These are phyloP conservation scores for Tricholoma sp. DNA, from an alignment of 768 basidiomycete species.

Conservation along the genomic window DNA sequence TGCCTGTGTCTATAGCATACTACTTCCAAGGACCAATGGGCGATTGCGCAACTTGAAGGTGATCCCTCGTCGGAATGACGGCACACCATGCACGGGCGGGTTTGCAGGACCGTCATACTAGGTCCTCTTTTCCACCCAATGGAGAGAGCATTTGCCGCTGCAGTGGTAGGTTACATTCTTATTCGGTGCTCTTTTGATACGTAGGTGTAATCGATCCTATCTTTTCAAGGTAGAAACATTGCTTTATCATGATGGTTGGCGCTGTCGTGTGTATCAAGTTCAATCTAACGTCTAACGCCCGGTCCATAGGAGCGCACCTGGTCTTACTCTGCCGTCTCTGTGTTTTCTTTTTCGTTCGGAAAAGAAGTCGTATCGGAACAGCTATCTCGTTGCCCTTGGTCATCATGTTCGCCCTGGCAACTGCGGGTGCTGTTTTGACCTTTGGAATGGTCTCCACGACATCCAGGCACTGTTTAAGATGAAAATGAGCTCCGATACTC, in stretches of 20 bases:
- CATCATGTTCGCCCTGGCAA: constrained; percentile 9
- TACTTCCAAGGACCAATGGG: not conserved
- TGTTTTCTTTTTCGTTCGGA: constrained; percentile 1
- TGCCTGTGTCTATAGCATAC: no score
- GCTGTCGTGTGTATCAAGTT: not conserved
- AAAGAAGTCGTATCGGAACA: not conserved
- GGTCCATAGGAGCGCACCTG: not conserved
- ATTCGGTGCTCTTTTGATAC: not conserved
- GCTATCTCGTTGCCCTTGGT: constrained; percentile 1
- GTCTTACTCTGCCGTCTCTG: constrained; percentile 12
- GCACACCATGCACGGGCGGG: not conserved
- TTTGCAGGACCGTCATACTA: not conserved
- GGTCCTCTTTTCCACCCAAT: not conserved
- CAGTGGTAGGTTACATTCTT: not conserved
- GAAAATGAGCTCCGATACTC: not conserved
- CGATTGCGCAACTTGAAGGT: not conserved
- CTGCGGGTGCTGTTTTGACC: constrained; percentile 6
- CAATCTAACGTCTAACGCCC: not conserved
- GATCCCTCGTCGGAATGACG: not conserved
- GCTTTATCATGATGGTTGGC: constrained; percentile 4
- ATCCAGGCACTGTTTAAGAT: not conserved
- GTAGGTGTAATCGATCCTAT: not conserved
- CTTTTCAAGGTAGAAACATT: constrained; percentile 1
- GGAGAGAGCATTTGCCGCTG: not conserved
- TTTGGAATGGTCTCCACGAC: constrained; percentile 6